Conservation (phyloP, 768 basidiomycete genomes). For the Tulasnella sp. region DNA sequence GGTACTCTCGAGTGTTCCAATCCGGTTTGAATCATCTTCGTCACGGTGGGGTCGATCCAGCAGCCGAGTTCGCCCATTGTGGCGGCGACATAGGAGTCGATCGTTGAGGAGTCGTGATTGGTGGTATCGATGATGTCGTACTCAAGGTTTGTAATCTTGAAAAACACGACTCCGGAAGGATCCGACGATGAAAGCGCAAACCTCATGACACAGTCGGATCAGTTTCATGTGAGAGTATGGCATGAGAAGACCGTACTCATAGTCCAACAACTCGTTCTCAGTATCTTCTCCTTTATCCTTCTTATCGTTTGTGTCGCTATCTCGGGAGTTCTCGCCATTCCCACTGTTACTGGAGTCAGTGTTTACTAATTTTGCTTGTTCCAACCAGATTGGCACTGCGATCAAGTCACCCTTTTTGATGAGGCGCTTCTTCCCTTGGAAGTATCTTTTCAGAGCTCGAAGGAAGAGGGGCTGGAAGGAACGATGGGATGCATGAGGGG, state of each 20-base stretch:
- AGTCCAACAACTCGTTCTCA: constrained; percentile 18
- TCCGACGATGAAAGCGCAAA: constrained; percentile 15
- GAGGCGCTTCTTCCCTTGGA: constrained; percentile 41
- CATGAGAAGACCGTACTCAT: too few relatives aligned
- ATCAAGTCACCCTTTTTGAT: constrained; percentile 67
- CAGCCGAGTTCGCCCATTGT: constrained; percentile 66
- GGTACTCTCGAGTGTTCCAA: constrained; percentile 72
- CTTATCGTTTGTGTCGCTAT: constrained; percentile 18
- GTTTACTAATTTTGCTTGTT: background rate
- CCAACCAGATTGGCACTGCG: constrained; percentile 37
- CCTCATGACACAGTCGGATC: constrained; percentile 9
- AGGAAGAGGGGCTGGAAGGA: constrained; percentile 51
- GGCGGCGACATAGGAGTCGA: constrained; percentile 42
- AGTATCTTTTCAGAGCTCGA: constrained; percentile 48
- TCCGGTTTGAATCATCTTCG: constrained; percentile 70
- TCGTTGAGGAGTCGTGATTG: constrained; percentile 24
- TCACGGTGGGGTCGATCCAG: constrained; percentile 61
- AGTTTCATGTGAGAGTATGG: too few relatives aligned
- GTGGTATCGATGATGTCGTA: constrained; percentile 40
- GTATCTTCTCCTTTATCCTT: constrained; percentile 24
- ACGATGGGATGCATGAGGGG: constrained; percentile 54
- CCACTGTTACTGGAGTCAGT: constrained; percentile 16
- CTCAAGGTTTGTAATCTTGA: constrained; percentile 66
- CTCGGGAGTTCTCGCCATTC: constrained; percentile 18
- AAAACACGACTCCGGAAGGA: constrained; percentile 49